Evolutionary conservation across 306 rosid genomes (phyloP), one percentile per base, ranked within the genome.

Genomic region (Chamaecrista fasciculata): DNA sequence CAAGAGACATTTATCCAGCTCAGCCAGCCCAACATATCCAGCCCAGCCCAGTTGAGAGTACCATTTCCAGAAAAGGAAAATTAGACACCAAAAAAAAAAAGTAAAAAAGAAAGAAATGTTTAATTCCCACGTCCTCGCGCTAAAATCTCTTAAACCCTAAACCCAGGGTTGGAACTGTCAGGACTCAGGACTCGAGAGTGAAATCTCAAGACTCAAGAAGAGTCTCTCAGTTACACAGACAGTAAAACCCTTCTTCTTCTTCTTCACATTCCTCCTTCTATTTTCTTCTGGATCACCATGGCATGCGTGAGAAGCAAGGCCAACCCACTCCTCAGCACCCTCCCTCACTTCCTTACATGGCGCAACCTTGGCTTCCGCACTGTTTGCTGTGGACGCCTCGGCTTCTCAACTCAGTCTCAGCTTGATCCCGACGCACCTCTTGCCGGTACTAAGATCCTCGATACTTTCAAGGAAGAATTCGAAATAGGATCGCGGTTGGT

Each of bases 401-500:
- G 96, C 62, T 78, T 83, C 63, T 37, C 88, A 6, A 75, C 91
- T 10, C 83, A 67, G 43, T 76, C 89, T 8, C 80, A 79, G 65
- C 73, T 69, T 12, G 83, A 76, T 51, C 42, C 74, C 11, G 83
- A 82, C 39, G 33, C 81, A n/a, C 51, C 78, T 19, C 53, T 61
- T 4, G 66, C 75, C 12, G 71, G 85, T 7, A 80, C 86, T 39
- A 85, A 85, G 77, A 70, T 82, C 34, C 89, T 91, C n/a, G 92
- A 88, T 23, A 61, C 70, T 16, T 80, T 81, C 85, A 83, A 34
- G 7, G 99, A 94, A 65, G 95, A 91, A 62, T 88, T 94, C 67
- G 99, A 94, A 74, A 70, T 91, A 7, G 99, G 97, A 4, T 87
- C 91, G 6, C 84, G 87, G 18, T 14, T 79, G 31, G 75, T 91